Evolutionary conservation across 306 rosid species (phyloP), one percentile per base, ranked within the genome.

Genomic region (Quercus engelmannii): DNA sequence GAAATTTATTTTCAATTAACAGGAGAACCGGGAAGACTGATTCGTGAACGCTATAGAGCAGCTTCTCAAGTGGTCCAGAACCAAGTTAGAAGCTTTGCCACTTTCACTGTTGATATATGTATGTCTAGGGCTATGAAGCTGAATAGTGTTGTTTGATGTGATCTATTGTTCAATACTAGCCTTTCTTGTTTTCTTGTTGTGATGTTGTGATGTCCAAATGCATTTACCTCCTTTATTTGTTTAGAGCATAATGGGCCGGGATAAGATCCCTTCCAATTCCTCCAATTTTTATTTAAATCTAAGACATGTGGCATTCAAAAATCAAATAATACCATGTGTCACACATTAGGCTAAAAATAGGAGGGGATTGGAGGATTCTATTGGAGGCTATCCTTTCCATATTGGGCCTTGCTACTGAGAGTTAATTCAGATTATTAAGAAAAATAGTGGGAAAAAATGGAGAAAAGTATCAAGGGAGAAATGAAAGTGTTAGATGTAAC

Each of bases 1-100:
- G 70, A 81, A 82, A 76, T 58, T 54, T 55, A 64, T 69, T 80
- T 77, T 85, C 56, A 70, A 61, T 76, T 63, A 61, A 73, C 87
- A 94, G 97, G 98, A 74, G 99, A 94, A 77, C 99, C 99, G 5
- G 99, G 99, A 89, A 92, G 67, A 76, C 55, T 94, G 92, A 94
- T 94, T 68, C 97, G 99, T 28, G 95, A 94, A 25, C 97, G 97
- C 83, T 92, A 94, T 72, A 88, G 97, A 90, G 81, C 99, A 41
- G 97, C 99, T 52, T 92, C 99, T 73, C 97, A 87, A 94, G 99
- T 94, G 86, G 91, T 94, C 91, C 95, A 92, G 91, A 94, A 91
- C 88, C 99, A 94, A 90, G 98, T 92, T 94, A 92, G 91, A 90
- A 88, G 88, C 88, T 94, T 89, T 91, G 69, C 83, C 87, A 76